These are phyloP conservation scores for Meyerozyma guilliermondii DNA, from an alignment of 1,139 yeast species.

Conservation along the genomic window DNA sequence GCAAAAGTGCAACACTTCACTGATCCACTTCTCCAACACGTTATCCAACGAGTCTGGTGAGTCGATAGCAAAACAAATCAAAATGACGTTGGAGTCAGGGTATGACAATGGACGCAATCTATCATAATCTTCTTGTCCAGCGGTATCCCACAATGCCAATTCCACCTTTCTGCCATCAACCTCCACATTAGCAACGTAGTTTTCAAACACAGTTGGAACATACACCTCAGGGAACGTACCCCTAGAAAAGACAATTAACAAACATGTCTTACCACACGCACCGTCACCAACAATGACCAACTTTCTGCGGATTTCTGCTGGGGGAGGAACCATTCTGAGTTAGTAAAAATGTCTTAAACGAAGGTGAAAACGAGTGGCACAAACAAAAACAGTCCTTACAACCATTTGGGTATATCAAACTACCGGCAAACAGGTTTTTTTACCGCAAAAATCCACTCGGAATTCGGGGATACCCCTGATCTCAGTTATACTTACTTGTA, in stretches of 20 bases:
- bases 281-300: constrained; percentile 85
- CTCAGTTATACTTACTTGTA: not conserved
- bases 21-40: constrained; percentile 92
- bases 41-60: constrained; percentile 90
- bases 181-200: constrained; percentile 90
- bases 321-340: constrained; percentile 42
- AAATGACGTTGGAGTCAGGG: constrained; percentile 89
- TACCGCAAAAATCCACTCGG: not conserved
- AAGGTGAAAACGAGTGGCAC: not conserved
- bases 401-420: no score
- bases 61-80: constrained; percentile 88
- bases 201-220: constrained; percentile 93
- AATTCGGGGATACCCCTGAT: not conserved
- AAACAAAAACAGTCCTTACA: not conserved
- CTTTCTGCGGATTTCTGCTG: constrained; percentile 71
- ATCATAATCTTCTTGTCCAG: constrained; percentile 97
- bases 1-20: constrained; percentile 91
- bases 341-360: constrained; percentile 5
- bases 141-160: constrained; percentile 96
- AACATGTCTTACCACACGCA: constrained; percentile 83
- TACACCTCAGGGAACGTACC: constrained; percentile 96
- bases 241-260: constrained; percentile 80
- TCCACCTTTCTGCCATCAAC: constrained; percentile 93
- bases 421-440: no score
- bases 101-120: constrained; percentile 90